These are phyloP conservation scores for Fusarium setosum DNA, from an alignment of 2,329 filamentous ascomycete genomes.

Conservation along the genomic window DNA sequence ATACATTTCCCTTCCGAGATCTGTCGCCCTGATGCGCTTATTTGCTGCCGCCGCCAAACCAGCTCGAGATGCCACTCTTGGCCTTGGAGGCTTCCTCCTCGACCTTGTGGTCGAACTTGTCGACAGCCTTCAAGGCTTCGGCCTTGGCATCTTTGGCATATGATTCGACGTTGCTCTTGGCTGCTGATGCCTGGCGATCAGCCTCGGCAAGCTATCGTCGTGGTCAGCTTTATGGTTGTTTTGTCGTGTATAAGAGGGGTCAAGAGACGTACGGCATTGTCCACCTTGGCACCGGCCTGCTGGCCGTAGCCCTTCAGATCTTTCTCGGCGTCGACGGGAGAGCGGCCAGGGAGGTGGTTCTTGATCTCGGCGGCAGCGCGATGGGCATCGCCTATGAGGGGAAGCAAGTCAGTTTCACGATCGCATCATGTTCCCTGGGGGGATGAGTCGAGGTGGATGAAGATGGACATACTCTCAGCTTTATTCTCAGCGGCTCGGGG, in stretches of 20 bases:
- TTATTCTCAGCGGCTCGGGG: constrained; percentile 87
- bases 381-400: constrained; percentile 76
- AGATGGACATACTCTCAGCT: constrained; percentile 74
- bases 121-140: constrained; percentile 76
- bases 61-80: constrained; percentile 85
- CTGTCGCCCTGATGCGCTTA: constrained; percentile 23
- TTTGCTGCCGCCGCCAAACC: constrained; percentile 75
- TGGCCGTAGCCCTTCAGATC: constrained; percentile 62
- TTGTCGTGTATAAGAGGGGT: neutral
- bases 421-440: neutral
- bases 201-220: constrained; percentile 61
- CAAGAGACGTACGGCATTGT: constrained; percentile 71
- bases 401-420: constrained; percentile 21
- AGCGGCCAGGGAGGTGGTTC: constrained; percentile 71
- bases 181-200: constrained; percentile 70
- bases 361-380: constrained; percentile 74
- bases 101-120: constrained; percentile 85
- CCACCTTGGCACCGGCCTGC: constrained; percentile 72
- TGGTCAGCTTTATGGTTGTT: constrained; percentile 5
- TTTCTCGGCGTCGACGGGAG: constrained; percentile 70
- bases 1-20: constrained; percentile 15
- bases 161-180: constrained; percentile 70
- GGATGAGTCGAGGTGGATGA: neutral
- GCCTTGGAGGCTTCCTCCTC: constrained; percentile 83
- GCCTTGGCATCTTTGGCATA: constrained; percentile 73